Percentiles rank a stretch among this genome's conserved stretches.
Conservation (phyloP, 1,139 yeast genomes). For the Geotrichum cucujoidarum region DNA sequence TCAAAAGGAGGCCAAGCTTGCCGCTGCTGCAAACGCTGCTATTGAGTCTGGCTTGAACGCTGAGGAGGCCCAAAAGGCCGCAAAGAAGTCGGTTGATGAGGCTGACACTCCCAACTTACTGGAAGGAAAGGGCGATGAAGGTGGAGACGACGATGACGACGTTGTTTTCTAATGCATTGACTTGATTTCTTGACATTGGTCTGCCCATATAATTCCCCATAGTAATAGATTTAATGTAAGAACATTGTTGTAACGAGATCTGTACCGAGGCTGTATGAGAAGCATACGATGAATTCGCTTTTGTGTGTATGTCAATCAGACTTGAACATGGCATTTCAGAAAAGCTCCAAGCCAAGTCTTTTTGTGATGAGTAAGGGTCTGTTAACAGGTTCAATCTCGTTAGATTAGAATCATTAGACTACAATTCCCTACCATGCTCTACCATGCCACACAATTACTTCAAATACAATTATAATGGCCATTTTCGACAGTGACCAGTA, state of each 20-base stretch:
- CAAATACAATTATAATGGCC: no score
- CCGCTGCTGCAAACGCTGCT: slow-evolving; percentile 16
- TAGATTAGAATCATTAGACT: no score
- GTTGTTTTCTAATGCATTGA: slow-evolving; percentile 27
- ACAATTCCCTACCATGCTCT: no score
- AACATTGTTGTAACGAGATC: no score
- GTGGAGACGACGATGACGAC: slow-evolving; percentile 27
- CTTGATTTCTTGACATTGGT: background rate
- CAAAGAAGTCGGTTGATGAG: slow-evolving; percentile 12
- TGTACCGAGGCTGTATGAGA: no score
- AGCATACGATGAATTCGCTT: no score
- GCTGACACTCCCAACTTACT: slow-evolving; percentile 11
- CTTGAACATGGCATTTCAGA: background rate
- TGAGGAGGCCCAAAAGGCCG: slow-evolving; percentile 19
- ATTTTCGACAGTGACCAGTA: no score
- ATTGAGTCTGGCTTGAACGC: slow-evolving; percentile 13
- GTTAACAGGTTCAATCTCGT: no score
- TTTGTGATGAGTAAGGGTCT: no score
- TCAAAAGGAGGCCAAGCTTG: slow-evolving; percentile 21
- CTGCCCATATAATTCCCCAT: background rate
- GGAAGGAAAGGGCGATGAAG: slow-evolving; percentile 11
- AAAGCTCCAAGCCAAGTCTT: background rate
- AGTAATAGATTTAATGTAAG: slow-evolving; percentile 4
- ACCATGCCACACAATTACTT: no score
- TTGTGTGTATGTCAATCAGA: background rate